Evolutionary conservation across 331 rosid genomes (phyloP).

Genomic region (Stylosanthes scabra): DNA sequence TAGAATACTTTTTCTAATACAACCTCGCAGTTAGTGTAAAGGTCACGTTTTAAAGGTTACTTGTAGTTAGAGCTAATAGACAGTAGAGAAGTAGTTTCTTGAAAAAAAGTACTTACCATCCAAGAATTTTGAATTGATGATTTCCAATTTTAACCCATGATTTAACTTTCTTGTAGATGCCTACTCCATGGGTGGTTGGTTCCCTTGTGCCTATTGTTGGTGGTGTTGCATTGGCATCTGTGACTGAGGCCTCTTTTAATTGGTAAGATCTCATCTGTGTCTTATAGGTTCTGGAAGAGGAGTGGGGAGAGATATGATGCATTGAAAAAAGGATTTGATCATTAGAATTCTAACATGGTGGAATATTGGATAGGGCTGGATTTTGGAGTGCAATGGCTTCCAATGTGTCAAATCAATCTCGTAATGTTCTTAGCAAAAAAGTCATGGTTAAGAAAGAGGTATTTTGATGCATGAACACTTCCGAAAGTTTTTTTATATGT

Average conservation of each 20-base stretch:
- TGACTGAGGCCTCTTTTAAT: conserved; percentile 92
- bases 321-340: conserved; percentile 18
- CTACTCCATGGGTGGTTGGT: conserved; percentile 87
- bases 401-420: conserved; percentile 92
- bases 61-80: background rate
- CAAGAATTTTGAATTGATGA: background rate
- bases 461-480: conserved; percentile 20
- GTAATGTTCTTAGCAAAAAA: conserved; percentile 96
- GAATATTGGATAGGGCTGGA: conserved; percentile 74
- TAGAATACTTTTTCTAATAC: conserved; percentile 13
- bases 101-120: conserved; percentile 2
- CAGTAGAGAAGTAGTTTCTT: background rate
- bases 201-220: conserved; percentile 90
- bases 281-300: conserved; percentile 13
- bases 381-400: conserved; percentile 99
- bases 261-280: conserved; percentile 59
- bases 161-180: conserved; percentile 55
- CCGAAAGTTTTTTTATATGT: conserved; percentile 16
- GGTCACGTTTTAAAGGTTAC: background rate
- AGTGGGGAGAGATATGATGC: background rate
- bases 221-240: conserved; percentile 92
- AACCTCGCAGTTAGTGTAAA: background rate
- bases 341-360: conserved; percentile 29
- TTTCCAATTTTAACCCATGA: conserved; percentile 24
- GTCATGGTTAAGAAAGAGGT: conserved; percentile 92